phyloP scores from a whole-genome alignment of 169 alveolate genomes.

The Cyclospora cayetanensis region DNA sequence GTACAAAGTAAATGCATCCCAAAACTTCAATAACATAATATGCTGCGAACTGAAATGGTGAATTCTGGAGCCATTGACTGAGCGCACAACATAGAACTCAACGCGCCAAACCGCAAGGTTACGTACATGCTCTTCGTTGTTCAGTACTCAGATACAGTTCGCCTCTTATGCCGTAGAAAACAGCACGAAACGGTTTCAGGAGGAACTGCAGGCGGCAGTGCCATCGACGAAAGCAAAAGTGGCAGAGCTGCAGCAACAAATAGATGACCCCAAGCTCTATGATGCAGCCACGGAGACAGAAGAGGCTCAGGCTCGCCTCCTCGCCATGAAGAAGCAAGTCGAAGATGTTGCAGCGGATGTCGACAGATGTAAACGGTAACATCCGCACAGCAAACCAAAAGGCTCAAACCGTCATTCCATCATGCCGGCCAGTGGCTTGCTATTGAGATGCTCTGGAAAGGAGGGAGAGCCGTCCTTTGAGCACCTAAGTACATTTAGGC shows the following conservation, averaged over 20 bases:
- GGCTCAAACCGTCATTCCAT: neutral
- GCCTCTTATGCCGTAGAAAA: slow-evolving; percentile 46
- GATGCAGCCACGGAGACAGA: neutral
- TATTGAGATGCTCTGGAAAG: no score
- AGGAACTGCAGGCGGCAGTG: slow-evolving; percentile 51
- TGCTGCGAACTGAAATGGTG: no score
- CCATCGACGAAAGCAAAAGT: neutral
- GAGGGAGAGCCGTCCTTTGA: no score
- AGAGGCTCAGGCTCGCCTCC: neutral
- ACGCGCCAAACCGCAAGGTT: no score
- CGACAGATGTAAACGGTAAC: slow-evolving; percentile 35
- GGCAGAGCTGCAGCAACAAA: neutral
- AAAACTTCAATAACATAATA: no score
- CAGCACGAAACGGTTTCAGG: slow-evolving; percentile 40
- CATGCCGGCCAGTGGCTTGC: no score
- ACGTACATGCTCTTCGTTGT: no score
- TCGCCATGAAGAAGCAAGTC: slow-evolving; percentile 1
- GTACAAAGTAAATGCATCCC: no score
- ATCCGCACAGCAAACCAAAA: neutral
- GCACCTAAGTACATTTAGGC: no score
- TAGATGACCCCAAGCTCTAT: neutral
- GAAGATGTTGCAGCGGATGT: slow-evolving; percentile 18
- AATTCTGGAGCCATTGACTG: no score
- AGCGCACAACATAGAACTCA: no score
- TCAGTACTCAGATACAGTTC: slow-evolving; percentile 67